A percentile compares a stretch with the other conserved stretches of the same genome.
These are phyloP conservation scores for Ramaria rubella DNA, from an alignment of 768 basidiomycete species.

Conservation along the genomic window DNA sequence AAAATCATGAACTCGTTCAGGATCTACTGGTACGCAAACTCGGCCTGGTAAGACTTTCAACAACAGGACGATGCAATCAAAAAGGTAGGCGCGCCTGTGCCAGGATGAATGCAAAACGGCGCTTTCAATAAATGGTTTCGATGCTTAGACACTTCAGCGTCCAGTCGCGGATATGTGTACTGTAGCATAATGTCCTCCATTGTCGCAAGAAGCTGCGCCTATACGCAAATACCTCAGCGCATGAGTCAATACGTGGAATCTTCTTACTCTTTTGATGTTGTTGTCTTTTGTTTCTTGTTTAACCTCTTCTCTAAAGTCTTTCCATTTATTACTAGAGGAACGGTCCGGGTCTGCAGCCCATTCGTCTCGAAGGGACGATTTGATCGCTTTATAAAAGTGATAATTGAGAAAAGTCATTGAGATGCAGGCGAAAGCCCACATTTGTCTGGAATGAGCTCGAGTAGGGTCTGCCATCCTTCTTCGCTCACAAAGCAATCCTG, in stretches of 20 bases:
- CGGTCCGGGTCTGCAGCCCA: constrained; percentile 52
- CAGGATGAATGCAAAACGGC: constrained; percentile 95
- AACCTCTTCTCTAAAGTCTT: constrained; percentile 37
- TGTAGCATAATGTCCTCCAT: constrained; percentile 87
- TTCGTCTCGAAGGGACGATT: constrained; percentile 40
- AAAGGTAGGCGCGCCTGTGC: constrained; percentile 45
- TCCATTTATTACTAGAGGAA: constrained; percentile 70
- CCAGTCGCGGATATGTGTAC: constrained; percentile 93
- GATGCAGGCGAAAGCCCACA: background rate
- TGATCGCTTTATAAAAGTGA: constrained; percentile 26
- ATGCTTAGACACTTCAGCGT: constrained; percentile 96
- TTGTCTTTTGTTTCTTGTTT: constrained; percentile 1
- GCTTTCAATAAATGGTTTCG: constrained; percentile 97
- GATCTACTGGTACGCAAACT: constrained; percentile 90
- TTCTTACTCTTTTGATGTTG: background rate
- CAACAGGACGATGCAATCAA: background rate
- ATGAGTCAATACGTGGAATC: background rate
- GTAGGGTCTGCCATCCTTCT: constrained; percentile 66
- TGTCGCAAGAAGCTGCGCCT: constrained; percentile 37
- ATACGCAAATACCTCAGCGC: background rate
- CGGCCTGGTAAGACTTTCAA: constrained; percentile 43
- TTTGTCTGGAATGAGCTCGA: constrained; percentile 68
- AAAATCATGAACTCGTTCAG: constrained; percentile 66
- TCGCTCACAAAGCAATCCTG: constrained; percentile 76
- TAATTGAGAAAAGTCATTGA: background rate